Evolutionary conservation across 345 rosid genomes (phyloP).

Genomic region (Syzygium jambos): DNA sequence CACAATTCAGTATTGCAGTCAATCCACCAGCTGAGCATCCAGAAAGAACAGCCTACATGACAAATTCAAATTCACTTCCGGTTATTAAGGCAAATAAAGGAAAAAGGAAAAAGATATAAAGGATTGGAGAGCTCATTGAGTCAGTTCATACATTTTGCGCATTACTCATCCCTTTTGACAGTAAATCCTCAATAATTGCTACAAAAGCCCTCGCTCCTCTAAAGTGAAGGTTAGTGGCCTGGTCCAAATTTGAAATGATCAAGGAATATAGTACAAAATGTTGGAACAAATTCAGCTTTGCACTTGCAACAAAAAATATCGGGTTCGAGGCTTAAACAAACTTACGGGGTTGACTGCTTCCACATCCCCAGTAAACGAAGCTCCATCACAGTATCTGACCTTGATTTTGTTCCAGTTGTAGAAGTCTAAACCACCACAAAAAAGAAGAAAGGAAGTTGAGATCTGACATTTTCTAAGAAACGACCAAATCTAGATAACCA

Average conservation of each 20-base stretch:
- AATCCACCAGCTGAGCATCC: slow-evolving; percentile 99
- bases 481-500: neutral
- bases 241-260: slow-evolving; percentile 27
- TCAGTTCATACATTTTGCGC: slow-evolving; percentile 55
- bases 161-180: slow-evolving; percentile 73
- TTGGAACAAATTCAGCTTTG: neutral
- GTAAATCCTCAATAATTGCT: slow-evolving; percentile 68
- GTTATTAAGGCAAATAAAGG: neutral
- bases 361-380: slow-evolving; percentile 89
- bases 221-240: slow-evolving; percentile 88
- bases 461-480: neutral
- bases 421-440: slow-evolving; percentile 34
- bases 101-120: neutral
- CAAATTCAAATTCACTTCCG: neutral
- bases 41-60: slow-evolving; percentile 65
- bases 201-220: slow-evolving; percentile 85
- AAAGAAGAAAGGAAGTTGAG: neutral
- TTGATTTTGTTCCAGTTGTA: slow-evolving; percentile 89
- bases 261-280: neutral
- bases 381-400: slow-evolving; percentile 89
- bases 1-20: slow-evolving; percentile 83
- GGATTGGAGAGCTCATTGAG: neutral
- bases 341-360: slow-evolving; percentile 69
- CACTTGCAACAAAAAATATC: neutral
- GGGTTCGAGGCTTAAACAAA: neutral